Evolutionary conservation across 257 asterid genomes (phyloP).

Genomic region (Solanum clarkiae): DNA sequence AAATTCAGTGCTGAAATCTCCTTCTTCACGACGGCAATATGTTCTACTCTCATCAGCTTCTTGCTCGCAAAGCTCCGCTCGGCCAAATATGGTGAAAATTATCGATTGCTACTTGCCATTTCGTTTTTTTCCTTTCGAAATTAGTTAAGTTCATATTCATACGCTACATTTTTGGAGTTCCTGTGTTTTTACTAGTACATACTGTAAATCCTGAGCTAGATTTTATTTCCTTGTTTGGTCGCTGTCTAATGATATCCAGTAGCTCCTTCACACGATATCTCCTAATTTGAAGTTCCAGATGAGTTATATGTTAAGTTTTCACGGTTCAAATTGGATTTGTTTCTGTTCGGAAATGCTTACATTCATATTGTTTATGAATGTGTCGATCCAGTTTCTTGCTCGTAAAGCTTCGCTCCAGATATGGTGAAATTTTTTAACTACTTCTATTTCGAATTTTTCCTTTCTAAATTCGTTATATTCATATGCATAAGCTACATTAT

Average conservation of each 20-base stretch:
- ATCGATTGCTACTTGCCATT: background rate
- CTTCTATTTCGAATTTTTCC: background rate
- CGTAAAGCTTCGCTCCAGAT: slow-evolving; percentile 92
- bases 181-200: background rate
- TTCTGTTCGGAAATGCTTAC: background rate
- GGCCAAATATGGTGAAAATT: background rate
- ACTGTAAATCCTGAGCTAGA: background rate
- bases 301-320: background rate
- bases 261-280: background rate
- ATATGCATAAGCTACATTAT: background rate
- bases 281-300: background rate
- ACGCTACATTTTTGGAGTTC: background rate
- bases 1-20: background rate
- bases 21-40: slow-evolving; percentile 6
- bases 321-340: background rate
- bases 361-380: background rate
- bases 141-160: background rate
- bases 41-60: slow-evolving; percentile 60
- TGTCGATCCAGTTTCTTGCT: slow-evolving; percentile 50
- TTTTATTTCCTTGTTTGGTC: background rate
- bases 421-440: slow-evolving; percentile 30
- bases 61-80: background rate
- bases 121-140: background rate
- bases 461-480: background rate
- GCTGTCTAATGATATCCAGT: background rate